Conservation (phyloP, 2,329 filamentous ascomycete species). For the Beauveria rudraprayagi region DNA sequence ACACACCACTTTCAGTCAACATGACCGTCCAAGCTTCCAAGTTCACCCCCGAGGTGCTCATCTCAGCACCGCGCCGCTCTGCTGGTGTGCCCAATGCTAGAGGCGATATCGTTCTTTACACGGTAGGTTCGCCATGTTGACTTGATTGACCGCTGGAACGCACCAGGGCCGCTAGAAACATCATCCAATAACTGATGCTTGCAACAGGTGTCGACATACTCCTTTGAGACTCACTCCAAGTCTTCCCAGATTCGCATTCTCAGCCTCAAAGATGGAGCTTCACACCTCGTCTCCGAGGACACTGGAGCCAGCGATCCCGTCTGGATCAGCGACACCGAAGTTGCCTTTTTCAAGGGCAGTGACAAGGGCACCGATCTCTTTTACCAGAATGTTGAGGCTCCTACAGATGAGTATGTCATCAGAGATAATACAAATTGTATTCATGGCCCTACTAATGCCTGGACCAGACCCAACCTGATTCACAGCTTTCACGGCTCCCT, state of each 20-base stretch:
- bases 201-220: slow-evolving; percentile 60
- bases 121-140: slow-evolving; percentile 30
- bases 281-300: slow-evolving; percentile 57
- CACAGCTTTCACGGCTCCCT: slow-evolving; percentile 43
- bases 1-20: slow-evolving; percentile 11
- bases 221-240: slow-evolving; percentile 66
- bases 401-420: slow-evolving; percentile 31
- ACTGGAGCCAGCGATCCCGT: slow-evolving; percentile 59
- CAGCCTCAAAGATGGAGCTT: slow-evolving; percentile 58
- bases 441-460: slow-evolving; percentile 3
- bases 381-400: slow-evolving; percentile 26
- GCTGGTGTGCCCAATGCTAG: slow-evolving; percentile 60
- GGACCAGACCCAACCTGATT: slow-evolving; percentile 32
- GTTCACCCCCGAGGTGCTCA: slow-evolving; percentile 69
- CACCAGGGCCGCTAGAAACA: not conserved
- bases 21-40: slow-evolving; percentile 66
- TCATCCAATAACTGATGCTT: too few relatives aligned
- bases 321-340: slow-evolving; percentile 65
- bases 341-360: slow-evolving; percentile 43
- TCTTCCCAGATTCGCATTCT: slow-evolving; percentile 62
- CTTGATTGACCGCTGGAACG: not conserved
- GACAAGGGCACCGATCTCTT: slow-evolving; percentile 42
- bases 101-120: slow-evolving; percentile 58
- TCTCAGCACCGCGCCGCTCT: slow-evolving; percentile 67
- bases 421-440: not conserved